A percentile compares a stretch with the other conserved stretches of the same genome.
phyloP scores from a whole-genome alignment of 73 alveolate species.

The Blepharisma stoltei region DNA sequence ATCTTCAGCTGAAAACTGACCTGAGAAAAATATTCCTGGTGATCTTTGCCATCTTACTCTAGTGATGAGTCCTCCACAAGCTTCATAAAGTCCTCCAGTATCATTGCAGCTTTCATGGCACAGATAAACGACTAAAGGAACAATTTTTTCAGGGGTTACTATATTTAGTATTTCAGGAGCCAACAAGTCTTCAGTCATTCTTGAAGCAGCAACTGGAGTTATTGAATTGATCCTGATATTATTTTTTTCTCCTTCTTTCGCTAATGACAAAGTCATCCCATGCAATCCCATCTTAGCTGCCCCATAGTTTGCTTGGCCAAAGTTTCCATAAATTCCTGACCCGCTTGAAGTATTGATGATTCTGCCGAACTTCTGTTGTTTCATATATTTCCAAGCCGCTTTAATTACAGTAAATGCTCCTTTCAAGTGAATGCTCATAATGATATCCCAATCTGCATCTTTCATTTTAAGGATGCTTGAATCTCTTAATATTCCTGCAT shows the following conservation, averaged over 20 bases:
- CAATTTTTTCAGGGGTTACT: constrained; percentile 70
- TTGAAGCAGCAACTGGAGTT: constrained; percentile 90
- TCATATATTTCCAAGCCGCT: constrained; percentile 81
- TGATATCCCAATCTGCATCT: constrained; percentile 86
- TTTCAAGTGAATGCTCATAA: constrained; percentile 51
- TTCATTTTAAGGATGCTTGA: constrained; percentile 83
- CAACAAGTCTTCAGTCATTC: constrained; percentile 86
- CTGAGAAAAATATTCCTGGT: constrained; percentile 54
- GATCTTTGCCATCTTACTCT: constrained; percentile 70
- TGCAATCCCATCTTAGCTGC: constrained; percentile 88
- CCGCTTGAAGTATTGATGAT: constrained; percentile 85
- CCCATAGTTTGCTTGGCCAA: constrained; percentile 88
- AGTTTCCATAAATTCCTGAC: constrained; percentile 90
- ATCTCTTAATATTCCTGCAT: constrained; percentile 98
- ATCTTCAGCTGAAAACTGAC: constrained; percentile 76
- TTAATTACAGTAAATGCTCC: constrained; percentile 49
- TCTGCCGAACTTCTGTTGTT: constrained; percentile 73
- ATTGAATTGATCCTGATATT: constrained; percentile 82
- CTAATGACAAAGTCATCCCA: constrained; percentile 87
- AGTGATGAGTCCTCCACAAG: constrained; percentile 62
- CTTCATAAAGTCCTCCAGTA: constrained; percentile 59
- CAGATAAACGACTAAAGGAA: constrained; percentile 75
- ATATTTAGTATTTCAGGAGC: constrained; percentile 39
- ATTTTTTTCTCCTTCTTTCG: constrained; percentile 89
- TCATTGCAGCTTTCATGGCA: constrained; percentile 62